A percentile compares a stretch with the other conserved stretches of the same genome.
Evolutionary conservation across 2,329 filamentous ascomycete species (phyloP).

Genomic region (Penicillium freii): DNA sequence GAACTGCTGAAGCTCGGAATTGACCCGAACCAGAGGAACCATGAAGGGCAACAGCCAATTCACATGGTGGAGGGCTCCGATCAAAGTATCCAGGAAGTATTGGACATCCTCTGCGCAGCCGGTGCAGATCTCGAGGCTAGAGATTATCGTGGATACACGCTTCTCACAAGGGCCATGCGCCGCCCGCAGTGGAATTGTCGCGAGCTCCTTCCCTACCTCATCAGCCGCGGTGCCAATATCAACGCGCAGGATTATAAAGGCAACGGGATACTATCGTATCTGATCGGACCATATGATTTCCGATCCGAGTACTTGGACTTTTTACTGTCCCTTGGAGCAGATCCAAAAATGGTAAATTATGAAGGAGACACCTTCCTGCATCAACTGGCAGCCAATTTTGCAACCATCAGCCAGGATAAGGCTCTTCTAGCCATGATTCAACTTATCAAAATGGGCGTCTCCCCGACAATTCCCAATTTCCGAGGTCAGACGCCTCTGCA

Average conservation of each 20-base stretch:
- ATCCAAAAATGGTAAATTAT: constrained; percentile 15
- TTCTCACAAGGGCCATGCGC: constrained; percentile 1
- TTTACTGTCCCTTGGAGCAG: constrained; percentile 15
- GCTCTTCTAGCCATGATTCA: not conserved
- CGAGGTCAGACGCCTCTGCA: constrained; percentile 19
- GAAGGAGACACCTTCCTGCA: constrained; percentile 18
- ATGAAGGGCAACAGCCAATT: not conserved
- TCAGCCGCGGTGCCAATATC: constrained; percentile 14
- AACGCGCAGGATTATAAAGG: constrained; percentile 20
- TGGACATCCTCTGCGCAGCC: constrained; percentile 5
- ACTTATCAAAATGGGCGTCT: not conserved
- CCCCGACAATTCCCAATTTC: constrained; percentile 6
- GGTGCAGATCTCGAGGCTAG: constrained; percentile 19
- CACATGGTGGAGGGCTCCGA: not conserved
- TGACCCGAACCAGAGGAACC: constrained; percentile 3
- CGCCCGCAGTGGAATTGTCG: not conserved
- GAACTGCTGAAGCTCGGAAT: not conserved
- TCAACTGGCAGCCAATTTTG: constrained; percentile 9
- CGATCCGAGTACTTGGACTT: constrained; percentile 5
- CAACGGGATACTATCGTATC: constrained; percentile 12
- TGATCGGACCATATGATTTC: constrained; percentile 1
- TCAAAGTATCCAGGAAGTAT: not conserved
- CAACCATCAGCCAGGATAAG: constrained; percentile 4
- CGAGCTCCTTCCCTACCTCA: constrained; percentile 1
- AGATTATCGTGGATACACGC: constrained; percentile 15